Percentiles rank a stretch among this genome's conserved stretches.
Conservation (phyloP, 331 rosid genomes). For the Saraca asoca region DNA sequence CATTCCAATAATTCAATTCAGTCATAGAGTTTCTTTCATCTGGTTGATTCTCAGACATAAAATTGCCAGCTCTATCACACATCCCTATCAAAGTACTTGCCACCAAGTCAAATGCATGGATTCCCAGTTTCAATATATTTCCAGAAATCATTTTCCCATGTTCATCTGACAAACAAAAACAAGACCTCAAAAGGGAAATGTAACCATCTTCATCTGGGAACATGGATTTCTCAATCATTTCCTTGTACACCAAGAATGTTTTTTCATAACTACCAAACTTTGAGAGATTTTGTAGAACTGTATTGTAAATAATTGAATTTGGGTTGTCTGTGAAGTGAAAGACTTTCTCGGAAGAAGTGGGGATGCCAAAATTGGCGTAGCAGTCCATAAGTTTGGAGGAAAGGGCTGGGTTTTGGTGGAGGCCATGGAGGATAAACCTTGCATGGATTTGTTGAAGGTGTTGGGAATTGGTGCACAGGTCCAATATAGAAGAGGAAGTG, state of each 20-base stretch:
- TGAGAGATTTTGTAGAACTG: conserved; percentile 45
- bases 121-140: conserved; percentile 60
- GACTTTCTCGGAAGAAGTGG: conserved; percentile 44
- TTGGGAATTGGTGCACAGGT: conserved; percentile 59
- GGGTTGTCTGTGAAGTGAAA: conserved; percentile 45
- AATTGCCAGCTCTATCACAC: conserved; percentile 33
- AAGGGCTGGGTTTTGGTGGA: conserved; percentile 62
- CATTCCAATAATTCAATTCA: conserved; percentile 45
- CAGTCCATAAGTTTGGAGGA: conserved; percentile 58
- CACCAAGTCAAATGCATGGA: conserved; percentile 52
- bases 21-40: conserved; percentile 27
- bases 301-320: conserved; percentile 43
- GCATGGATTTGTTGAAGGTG: conserved; percentile 69
- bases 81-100: conserved; percentile 42
- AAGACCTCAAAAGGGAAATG: conserved; percentile 51
- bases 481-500: conserved; percentile 51
- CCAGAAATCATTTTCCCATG: conserved; percentile 56
- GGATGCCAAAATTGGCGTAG: conserved; percentile 59
- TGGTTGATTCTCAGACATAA: conserved; percentile 28
- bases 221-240: conserved; percentile 51
- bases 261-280: conserved; percentile 46
- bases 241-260: conserved; percentile 47
- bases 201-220: conserved; percentile 57
- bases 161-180: conserved; percentile 37
- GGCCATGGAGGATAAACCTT: conserved; percentile 70